phyloP scores from a whole-genome alignment of 441 rosid genomes.

The Eruca vesicaria region DNA sequence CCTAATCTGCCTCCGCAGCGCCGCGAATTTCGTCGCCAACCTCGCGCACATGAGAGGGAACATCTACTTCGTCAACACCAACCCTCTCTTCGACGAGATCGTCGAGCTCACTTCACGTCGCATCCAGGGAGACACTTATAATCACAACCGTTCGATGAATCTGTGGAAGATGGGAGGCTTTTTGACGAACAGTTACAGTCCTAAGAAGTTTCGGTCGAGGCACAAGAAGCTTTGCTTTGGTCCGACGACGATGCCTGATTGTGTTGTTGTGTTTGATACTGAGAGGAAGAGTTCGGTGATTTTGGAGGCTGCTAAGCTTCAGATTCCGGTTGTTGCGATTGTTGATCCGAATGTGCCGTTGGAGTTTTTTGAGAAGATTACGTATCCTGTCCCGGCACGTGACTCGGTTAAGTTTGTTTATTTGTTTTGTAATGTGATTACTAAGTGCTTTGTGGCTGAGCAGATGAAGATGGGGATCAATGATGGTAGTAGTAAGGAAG shows the following conservation, averaged over 20 bases:
- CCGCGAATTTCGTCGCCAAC: slow-evolving; percentile 68
- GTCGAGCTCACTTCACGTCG: slow-evolving; percentile 73
- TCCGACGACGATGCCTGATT: slow-evolving; percentile 84
- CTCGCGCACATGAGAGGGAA: slow-evolving; percentile 65
- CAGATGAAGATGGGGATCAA: slow-evolving; percentile 50
- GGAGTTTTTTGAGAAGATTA: slow-evolving; percentile 70
- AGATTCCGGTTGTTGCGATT: slow-evolving; percentile 86
- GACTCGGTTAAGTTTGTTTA: slow-evolving; percentile 94
- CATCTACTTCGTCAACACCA: slow-evolving; percentile 87
- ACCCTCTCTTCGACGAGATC: slow-evolving; percentile 86
- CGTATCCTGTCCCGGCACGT: slow-evolving; percentile 92
- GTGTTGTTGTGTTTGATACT: slow-evolving; percentile 83
- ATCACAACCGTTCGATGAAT: slow-evolving; percentile 55
- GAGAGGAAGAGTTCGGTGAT: slow-evolving; percentile 87
- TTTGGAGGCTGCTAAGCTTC: slow-evolving; percentile 73
- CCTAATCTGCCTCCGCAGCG: slow-evolving; percentile 87
- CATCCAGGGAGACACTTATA: slow-evolving; percentile 57
- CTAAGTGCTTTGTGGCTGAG: slow-evolving; percentile 79
- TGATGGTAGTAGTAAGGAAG: slow-evolving; percentile 34
- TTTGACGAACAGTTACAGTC: slow-evolving; percentile 84
- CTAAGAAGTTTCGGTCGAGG: slow-evolving; percentile 88
- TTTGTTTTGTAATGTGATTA: slow-evolving; percentile 89
- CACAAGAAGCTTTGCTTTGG: slow-evolving; percentile 87
- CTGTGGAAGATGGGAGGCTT: slow-evolving; percentile 88
- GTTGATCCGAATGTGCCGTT: slow-evolving; percentile 85